These are phyloP conservation scores for Paramarasmius palmivorus DNA, from an alignment of 1,284 basidiomycete species.

Conservation along the genomic window DNA sequence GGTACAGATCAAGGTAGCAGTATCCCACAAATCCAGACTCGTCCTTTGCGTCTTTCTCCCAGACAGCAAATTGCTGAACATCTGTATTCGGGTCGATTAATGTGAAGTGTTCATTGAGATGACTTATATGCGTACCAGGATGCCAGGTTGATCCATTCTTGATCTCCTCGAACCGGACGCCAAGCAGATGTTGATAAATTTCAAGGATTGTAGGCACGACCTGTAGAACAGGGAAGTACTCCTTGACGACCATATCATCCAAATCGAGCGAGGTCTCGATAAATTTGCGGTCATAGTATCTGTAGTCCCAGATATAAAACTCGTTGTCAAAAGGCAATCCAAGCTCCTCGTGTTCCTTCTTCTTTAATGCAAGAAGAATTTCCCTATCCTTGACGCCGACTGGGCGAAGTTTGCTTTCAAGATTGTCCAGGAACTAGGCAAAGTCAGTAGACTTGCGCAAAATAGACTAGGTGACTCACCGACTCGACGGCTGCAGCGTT, in stretches of 20 bases:
- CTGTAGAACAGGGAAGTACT: conserved; percentile 82
- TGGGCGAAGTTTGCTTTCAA: conserved; percentile 72
- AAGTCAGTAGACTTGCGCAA: not conserved
- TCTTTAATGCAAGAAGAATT: conserved; percentile 69
- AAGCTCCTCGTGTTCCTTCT: conserved; percentile 62
- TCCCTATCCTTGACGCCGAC: conserved; percentile 68
- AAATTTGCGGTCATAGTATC: conserved; percentile 73
- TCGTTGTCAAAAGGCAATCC: conserved; percentile 65
- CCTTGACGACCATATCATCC: conserved; percentile 77
- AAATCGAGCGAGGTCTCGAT: conserved; percentile 66
- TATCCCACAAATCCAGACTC: conserved; percentile 74
- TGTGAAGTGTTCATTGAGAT: not conserved
- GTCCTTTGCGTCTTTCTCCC: conserved; percentile 74
- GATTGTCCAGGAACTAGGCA: conserved; percentile 63
- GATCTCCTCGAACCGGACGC: conserved; percentile 70
- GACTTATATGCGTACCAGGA: conserved; percentile 49
- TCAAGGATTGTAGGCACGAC: conserved; percentile 79
- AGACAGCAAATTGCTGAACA: conserved; percentile 78
- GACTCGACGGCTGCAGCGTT: conserved; percentile 56
- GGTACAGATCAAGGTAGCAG: conserved; percentile 86
- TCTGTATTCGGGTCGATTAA: conserved; percentile 40
- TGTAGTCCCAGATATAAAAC: conserved; percentile 72
- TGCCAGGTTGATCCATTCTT: conserved; percentile 68
- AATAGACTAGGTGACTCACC: conserved; percentile 29
- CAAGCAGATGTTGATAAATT: conserved; percentile 79